Evolutionary conservation across 2,329 filamentous ascomycete genomes (phyloP).

Genomic region (Calonectria fujianensis): DNA sequence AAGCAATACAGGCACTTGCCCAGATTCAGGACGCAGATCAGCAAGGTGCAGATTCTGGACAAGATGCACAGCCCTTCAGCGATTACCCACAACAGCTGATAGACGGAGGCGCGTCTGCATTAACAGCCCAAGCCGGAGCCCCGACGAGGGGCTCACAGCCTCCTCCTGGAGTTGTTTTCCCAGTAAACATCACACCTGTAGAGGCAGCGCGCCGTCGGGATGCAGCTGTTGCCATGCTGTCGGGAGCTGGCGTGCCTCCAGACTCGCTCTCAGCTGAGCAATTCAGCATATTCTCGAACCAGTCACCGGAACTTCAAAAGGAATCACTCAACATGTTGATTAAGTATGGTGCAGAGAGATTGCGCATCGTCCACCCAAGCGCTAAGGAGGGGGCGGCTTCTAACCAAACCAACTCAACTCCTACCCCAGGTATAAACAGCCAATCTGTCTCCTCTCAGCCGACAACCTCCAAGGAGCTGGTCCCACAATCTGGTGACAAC

Average conservation of each 20-base stretch:
- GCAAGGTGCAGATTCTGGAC: background rate
- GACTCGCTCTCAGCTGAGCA: constrained; percentile 72
- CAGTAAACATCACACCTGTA: constrained; percentile 63
- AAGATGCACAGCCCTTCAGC: constrained; percentile 37
- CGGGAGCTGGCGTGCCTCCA: constrained; percentile 69
- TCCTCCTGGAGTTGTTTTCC: constrained; percentile 44
- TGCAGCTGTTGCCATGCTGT: constrained; percentile 69
- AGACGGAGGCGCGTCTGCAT: constrained; percentile 31
- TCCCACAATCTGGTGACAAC: constrained; percentile 49
- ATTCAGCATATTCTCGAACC: constrained; percentile 76
- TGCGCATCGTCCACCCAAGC: constrained; percentile 74
- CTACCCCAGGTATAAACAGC: constrained; percentile 49
- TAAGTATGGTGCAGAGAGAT: constrained; percentile 73
- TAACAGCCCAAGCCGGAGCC: constrained; percentile 38
- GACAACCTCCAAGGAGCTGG: constrained; percentile 58
- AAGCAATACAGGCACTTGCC: background rate
- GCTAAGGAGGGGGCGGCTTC: constrained; percentile 58
- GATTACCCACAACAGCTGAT: constrained; percentile 47
- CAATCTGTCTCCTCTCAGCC: constrained; percentile 51
- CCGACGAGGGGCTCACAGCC: constrained; percentile 38
- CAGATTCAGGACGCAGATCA: constrained; percentile 41
- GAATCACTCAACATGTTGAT: constrained; percentile 74
- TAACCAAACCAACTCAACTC: constrained; percentile 53
- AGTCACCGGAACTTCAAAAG: constrained; percentile 72
- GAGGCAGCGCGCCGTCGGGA: constrained; percentile 71